Evolutionary conservation across 768 basidiomycete species (phyloP), one percentile per base, ranked within the genome.

Genomic region (Hydnomerulius pinastri): DNA sequence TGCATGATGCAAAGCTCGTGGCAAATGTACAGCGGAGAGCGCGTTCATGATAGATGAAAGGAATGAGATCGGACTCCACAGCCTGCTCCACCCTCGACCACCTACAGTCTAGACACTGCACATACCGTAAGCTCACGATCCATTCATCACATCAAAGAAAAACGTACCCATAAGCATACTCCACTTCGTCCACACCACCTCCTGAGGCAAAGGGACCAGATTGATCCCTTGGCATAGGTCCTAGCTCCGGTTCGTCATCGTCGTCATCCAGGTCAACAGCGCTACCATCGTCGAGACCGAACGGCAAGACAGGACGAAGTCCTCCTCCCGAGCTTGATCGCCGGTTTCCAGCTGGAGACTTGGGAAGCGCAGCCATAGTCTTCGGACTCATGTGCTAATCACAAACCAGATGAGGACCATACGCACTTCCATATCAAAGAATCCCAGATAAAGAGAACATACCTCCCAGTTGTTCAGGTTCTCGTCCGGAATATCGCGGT

Each of bases 381-480:
- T 92, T 90, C 4, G 93, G 92, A 56, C 95, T 96, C 87, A 98
- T 90, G 63, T 96, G 94, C 94, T 94, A 56, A 17, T 54, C 4
- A 12, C 24, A 29, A 38, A 33, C 24, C 41, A 43, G 18, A 23
- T 32, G 8, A 52, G 32, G 29, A 32, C 6, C 53, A 39, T 46
- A 33, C 46, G 28, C 48, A 20, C 11, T 28, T 21, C 13, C 36
- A 11, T 46, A 11, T 40, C 47, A 21, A 38, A 40, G 47, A 49
- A 46, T 36, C 15, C 44, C 24, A 33, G n/a, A n/a, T n/a, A n/a
- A n/a, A 46, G 18, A 9, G 1, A 7, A 60, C 85, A 66, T 56
- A 93, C 94, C 87, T 95, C 95, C 95, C 95, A 98, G 58, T 94
- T 92, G 62, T 95, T 98, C 56, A 88, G 69, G 61, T 94, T 94